Evolutionary conservation across 129 eudicot genomes (phyloP), one percentile per base, ranked within the genome.

Genomic region (Scalesia atractyloides): DNA sequence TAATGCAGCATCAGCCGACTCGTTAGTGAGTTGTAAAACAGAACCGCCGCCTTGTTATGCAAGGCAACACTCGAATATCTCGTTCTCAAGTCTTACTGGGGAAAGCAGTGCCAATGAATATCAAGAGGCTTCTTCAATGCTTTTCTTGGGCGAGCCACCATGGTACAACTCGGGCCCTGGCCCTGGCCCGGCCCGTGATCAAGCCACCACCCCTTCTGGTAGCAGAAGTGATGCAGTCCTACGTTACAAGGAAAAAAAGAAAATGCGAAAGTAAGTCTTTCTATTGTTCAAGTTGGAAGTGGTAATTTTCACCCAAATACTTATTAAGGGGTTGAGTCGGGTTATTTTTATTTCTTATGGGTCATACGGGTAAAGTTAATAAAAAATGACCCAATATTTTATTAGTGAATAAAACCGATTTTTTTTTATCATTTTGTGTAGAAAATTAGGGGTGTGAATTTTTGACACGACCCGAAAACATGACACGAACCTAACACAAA

Each of bases 221-320:
- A 70, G 49, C 73, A 74, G 93, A 79, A 80, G 80, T 46, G 76
- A 74, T 50, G 93, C 93, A 9, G 93, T 87, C 20, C 75, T 87
- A 63, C 89, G 93, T 20, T 87, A 87, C 69, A 82, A 58, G 78
- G 93, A 87, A 80, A 87, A 87, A 72, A 84, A 74, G 85, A 84
- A 84, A 77, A 77, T 66, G 69, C 87, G 93, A 84, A 82, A 76
- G 93, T 87, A 72, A 87, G 93, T 84, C 16, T 30, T 18, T 20
- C 62, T 77, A 61, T 36, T 19, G 12, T 5, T 49, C 20, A n/a
- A 61, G 17, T 41, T 64, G 14, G 24, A 58, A 65, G 56, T 58
- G 50, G 60, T 24, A 15, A 3, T 64, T 18, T 17, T 36, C 5
- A n/a, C 67, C 43, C 22, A n/a, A 36, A 36, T 36, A 59, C 64